phyloP scores from a whole-genome alignment of 116 monocot genomes.

The Iris pallida region DNA sequence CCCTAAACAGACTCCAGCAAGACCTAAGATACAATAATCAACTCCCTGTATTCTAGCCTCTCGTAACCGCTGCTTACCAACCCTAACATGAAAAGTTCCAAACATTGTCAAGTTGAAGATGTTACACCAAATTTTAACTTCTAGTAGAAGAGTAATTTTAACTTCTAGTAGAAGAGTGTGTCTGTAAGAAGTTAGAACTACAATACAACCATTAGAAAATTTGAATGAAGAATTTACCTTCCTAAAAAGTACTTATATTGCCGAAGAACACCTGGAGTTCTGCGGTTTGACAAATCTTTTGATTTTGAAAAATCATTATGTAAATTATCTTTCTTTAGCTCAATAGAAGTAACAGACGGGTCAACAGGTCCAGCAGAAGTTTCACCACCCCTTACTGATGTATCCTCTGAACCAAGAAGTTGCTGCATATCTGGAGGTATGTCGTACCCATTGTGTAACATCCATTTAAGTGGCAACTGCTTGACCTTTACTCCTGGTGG shows the following conservation, averaged over 20 bases:
- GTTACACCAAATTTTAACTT: no score
- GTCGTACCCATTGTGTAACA: constrained; percentile 37
- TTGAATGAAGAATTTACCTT: constrained; percentile 38
- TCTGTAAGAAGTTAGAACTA: no score
- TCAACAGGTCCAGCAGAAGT: constrained; percentile 14
- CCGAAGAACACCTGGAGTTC: constrained; percentile 67
- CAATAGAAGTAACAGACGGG: constrained; percentile 29
- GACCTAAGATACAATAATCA: constrained; percentile 56
- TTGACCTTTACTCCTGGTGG: constrained; percentile 33
- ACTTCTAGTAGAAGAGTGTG: no score
- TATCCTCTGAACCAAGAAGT: constrained; percentile 12
- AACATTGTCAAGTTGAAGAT: no score
- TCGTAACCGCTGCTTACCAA: constrained; percentile 42
- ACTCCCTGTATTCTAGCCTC: constrained; percentile 42
- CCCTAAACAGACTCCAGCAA: constrained; percentile 71
- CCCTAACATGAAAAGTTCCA: constrained; percentile 21
- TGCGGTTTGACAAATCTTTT: constrained; percentile 73
- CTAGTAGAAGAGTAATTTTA: no score
- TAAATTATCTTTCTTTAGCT: constrained; percentile 46
- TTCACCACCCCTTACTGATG: constrained; percentile 14
- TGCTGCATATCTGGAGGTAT: constrained; percentile 47
- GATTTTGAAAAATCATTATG: constrained; percentile 39
- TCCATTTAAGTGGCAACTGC: constrained; percentile 46
- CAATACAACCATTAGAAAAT: no score
- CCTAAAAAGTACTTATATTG: constrained; percentile 86